Percentiles rank a stretch among this genome's conserved stretches.
phyloP scores from a whole-genome alignment of 306 rosid species.

The Lathyrus oleraceus region DNA sequence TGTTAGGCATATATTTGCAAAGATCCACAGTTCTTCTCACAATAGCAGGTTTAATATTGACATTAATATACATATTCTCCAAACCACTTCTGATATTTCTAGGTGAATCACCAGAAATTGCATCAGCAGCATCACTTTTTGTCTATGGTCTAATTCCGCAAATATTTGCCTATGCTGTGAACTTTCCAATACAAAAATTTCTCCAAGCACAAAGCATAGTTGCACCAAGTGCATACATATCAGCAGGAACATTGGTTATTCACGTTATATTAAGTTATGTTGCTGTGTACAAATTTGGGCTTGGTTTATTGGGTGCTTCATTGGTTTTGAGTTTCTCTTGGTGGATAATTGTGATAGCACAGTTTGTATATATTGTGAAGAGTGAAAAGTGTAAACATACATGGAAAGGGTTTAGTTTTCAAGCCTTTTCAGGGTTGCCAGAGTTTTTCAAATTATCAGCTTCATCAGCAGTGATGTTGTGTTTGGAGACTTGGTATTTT shows the following conservation, averaged over 20 bases:
- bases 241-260: constrained; percentile 48
- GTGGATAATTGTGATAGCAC: constrained; percentile 76
- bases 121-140: constrained; percentile 56
- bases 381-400: constrained; percentile 56
- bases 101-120: constrained; percentile 59
- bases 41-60: constrained; percentile 36
- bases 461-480: constrained; percentile 79
- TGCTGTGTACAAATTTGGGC: constrained; percentile 53
- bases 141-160: constrained; percentile 81
- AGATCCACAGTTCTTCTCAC: constrained; percentile 65
- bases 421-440: constrained; percentile 59
- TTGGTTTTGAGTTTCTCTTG: constrained; percentile 70
- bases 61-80: constrained; percentile 48
- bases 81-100: constrained; percentile 55
- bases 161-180: constrained; percentile 68
- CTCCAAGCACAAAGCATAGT: constrained; percentile 83
- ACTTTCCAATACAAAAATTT: constrained; percentile 83
- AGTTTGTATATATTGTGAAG: constrained; percentile 64
- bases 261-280: constrained; percentile 61
- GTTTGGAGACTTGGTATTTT: constrained; percentile 80
- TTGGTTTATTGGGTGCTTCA: constrained; percentile 71
- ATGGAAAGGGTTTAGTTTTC: constrained; percentile 56
- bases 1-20: constrained; percentile 80
- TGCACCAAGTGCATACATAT: constrained; percentile 77
- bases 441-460: constrained; percentile 64